Evolutionary conservation across 805 yeast genomes (phyloP), one percentile per base, ranked within the genome.

Genomic region (Wickerhamiella lipophila): DNA sequence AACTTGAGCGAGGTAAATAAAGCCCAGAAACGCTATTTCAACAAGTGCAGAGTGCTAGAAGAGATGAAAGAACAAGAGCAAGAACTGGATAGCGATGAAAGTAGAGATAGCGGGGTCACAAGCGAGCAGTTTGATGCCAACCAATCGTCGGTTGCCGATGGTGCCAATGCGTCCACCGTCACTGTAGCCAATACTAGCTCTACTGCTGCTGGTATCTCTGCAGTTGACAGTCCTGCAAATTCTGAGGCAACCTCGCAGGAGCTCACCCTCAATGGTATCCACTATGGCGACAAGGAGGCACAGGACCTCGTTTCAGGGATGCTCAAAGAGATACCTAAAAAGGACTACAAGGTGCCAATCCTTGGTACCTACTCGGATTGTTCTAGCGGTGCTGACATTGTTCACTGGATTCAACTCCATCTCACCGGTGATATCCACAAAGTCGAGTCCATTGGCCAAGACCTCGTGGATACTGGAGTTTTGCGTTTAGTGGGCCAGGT

Each of bases 361-460:
- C 66, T 84, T 35, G 88, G 87, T 12, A 74, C 79, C 2, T 82
- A 81, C 59, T 71, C 73, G 38, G 71, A 77, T 57, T 78, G 77
- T 2, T 72, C 78, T 11, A 68, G 77, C 2, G 92, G 92, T 1
- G 69, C 77, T 16, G 67, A 70, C 4, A 77, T 82, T 36, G 73
- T 78, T 2, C 70, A 71, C 44, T 80, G 83, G 82, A 58, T 81
- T 15, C 71, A 71, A 52, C 35, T 39, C 23, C 30, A 22, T n/a
- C 2, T 35, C n/a, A 38, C 42, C 16, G 38, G 47, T 36, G 42
- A 42, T 15, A 62, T 78, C 26, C 80, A 73, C 16, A 71, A 70
- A 53, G 83, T 84, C 8, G 95, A 85, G 64, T 57, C 56, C 11
- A 75, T 81, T 60, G 95, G 95, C 16, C 92, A 83, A 60, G 83